Evolutionary conservation across 345 rosid species (phyloP).

Genomic region (Heritiera fomes): DNA sequence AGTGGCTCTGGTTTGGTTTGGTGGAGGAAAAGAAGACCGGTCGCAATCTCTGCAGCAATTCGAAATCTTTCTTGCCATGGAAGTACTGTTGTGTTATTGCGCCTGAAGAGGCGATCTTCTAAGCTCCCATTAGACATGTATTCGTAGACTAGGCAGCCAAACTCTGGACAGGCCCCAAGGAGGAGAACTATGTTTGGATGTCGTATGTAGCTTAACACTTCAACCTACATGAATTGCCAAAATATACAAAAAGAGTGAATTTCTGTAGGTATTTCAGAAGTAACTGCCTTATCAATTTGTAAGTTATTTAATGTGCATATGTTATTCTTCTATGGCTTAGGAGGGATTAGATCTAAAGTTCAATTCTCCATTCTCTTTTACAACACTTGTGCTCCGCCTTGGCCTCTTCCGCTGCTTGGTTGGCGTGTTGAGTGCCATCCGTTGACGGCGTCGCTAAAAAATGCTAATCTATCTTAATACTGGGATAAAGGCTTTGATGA

Average conservation of each 20-base stretch:
- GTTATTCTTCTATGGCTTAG: too few relatives aligned
- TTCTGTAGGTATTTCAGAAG: not conserved
- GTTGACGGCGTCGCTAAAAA: too few relatives aligned
- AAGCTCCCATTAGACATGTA: conserved; percentile 92
- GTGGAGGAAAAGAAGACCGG: conserved; percentile 87
- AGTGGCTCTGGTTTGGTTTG: conserved; percentile 92
- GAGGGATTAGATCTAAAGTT: too few relatives aligned
- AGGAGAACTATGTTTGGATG: conserved; percentile 97
- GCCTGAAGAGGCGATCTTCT: conserved; percentile 67
- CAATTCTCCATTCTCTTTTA: too few relatives aligned
- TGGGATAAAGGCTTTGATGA: too few relatives aligned
- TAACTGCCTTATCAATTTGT: not conserved
- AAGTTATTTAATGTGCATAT: too few relatives aligned
- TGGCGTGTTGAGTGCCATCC: too few relatives aligned
- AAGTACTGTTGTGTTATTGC: conserved; percentile 54
- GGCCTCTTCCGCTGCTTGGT: too few relatives aligned
- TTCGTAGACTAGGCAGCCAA: conserved; percentile 86
- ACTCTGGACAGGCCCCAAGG: conserved; percentile 90
- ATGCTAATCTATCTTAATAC: too few relatives aligned
- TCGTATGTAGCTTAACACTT: conserved; percentile 74
- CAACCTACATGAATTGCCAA: conserved; percentile 47
- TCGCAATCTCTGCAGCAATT: conserved; percentile 80
- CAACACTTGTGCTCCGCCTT: too few relatives aligned
- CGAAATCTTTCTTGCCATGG: conserved; percentile 76
- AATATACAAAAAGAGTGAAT: not conserved